Percentiles rank a stretch among this genome's conserved stretches.
These are phyloP conservation scores for Aspergillus awamori DNA, from an alignment of 2,329 filamentous ascomycete genomes.

Conservation along the genomic window DNA sequence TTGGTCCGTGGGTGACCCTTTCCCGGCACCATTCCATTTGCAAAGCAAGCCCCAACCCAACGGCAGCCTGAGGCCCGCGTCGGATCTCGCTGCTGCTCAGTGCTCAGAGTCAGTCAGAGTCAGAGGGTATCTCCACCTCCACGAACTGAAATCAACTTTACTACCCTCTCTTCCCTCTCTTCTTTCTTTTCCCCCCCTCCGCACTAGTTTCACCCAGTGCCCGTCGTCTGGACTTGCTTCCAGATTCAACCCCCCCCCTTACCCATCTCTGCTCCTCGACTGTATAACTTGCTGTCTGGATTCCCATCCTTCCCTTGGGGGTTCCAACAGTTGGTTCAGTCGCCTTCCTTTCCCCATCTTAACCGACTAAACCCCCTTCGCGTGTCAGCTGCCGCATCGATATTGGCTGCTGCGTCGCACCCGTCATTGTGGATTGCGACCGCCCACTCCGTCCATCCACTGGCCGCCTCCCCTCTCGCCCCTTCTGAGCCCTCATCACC, in stretches of 20 bases:
- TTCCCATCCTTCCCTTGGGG: slow-evolving; percentile 18
- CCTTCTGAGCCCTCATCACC: slow-evolving; percentile 14
- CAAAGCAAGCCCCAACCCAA: slow-evolving; percentile 17
- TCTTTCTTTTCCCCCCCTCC: slow-evolving; percentile 18
- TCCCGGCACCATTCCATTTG: slow-evolving; percentile 5
- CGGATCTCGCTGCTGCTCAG: slow-evolving; percentile 5
- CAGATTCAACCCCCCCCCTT: slow-evolving; percentile 5
- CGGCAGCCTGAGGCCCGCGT: slow-evolving; percentile 24
- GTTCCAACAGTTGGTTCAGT: slow-evolving; percentile 22
- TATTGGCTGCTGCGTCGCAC: slow-evolving; percentile 18
- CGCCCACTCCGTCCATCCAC: slow-evolving; percentile 22
- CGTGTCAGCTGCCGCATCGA: slow-evolving; percentile 22
- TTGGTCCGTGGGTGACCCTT: slow-evolving; percentile 7
- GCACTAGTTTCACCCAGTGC: slow-evolving; percentile 15
- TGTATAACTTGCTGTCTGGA: slow-evolving; percentile 22
- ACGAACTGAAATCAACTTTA: slow-evolving; percentile 10
- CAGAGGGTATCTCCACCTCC: slow-evolving; percentile 17
- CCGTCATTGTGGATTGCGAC: slow-evolving; percentile 25
- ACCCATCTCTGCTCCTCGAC: neutral
- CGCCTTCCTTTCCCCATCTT: neutral
- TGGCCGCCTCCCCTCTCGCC: slow-evolving; percentile 18
- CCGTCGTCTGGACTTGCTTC: slow-evolving; percentile 10
- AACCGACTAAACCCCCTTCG: slow-evolving; percentile 18
- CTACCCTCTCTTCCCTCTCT: slow-evolving; percentile 14
- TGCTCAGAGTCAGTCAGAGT: neutral